Evolutionary conservation across 2,329 filamentous ascomycete genomes (phyloP).

Genomic region (Colletotrichum destructivum): DNA sequence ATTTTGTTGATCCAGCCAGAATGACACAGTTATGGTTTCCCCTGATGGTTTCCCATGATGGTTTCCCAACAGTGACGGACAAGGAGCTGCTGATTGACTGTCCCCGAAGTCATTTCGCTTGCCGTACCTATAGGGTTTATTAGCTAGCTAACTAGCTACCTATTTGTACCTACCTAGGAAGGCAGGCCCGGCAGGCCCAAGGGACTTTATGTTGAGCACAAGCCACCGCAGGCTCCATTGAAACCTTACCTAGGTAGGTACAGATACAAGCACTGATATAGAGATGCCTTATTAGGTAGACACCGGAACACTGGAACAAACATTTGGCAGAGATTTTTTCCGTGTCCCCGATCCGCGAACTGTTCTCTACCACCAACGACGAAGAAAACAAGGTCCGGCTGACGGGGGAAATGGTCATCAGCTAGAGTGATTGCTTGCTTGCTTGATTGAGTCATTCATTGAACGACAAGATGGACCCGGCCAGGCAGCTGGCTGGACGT

Average conservation of each 20-base stretch:
- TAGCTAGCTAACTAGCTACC: no score
- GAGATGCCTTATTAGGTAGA: no score
- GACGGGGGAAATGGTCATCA: constrained; percentile 1
- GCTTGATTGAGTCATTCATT: no score
- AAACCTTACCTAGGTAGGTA: no score
- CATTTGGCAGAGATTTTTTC: constrained; percentile 34
- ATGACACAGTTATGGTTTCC: no score
- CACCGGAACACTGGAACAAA: not conserved
- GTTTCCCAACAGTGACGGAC: not conserved
- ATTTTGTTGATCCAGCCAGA: no score
- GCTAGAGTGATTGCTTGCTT: no score
- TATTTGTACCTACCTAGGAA: no score
- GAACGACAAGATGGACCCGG: constrained; percentile 33
- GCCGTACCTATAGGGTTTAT: not conserved
- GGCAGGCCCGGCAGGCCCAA: no score
- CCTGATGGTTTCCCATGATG: no score
- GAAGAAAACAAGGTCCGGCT: constrained; percentile 9
- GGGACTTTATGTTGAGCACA: constrained; percentile 22
- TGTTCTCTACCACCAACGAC: not conserved
- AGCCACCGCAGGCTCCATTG: constrained; percentile 32
- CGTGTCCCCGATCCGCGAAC: not conserved
- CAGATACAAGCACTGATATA: no score
- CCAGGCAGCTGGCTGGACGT: constrained; percentile 40
- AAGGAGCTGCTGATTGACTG: not conserved
- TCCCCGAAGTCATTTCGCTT: constrained; percentile 28